These are phyloP conservation scores for Cucumis melo DNA, from an alignment of 306 rosid genomes.

Conservation along the genomic window DNA sequence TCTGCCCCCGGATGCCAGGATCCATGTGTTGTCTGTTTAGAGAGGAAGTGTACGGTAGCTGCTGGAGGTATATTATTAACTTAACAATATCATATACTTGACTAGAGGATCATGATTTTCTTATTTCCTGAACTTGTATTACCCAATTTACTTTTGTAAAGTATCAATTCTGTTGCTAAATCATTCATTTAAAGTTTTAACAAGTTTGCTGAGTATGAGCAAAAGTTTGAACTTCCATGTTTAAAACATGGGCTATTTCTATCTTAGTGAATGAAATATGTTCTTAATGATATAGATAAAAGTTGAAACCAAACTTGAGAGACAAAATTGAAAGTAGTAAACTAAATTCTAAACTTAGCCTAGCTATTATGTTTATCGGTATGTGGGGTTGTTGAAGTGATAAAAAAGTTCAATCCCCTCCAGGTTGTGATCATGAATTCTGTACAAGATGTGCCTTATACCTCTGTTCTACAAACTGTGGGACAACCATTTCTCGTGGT, in stretches of 20 bases:
- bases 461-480: slow-evolving; percentile 67
- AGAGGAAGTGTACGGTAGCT: slow-evolving; percentile 76
- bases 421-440: slow-evolving; percentile 96
- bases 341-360: not conserved
- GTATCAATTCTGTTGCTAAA: not conserved
- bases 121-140: not conserved
- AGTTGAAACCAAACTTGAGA: not conserved
- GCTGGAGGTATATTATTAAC: slow-evolving; percentile 55
- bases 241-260: not conserved
- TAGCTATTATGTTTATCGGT: not conserved
- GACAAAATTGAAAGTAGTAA: not conserved
- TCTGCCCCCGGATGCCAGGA: slow-evolving; percentile 50
- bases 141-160: not conserved
- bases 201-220: not conserved
- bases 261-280: not conserved
- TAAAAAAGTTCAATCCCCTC: not conserved
- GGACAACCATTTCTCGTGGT: slow-evolving; percentile 24
- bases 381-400: not conserved
- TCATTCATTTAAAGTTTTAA: not conserved
- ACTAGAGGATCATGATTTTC: not conserved
- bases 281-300: not conserved
- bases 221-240: not conserved
- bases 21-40: slow-evolving; percentile 93
- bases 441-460: slow-evolving; percentile 88
- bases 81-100: slow-evolving; percentile 6